Percentiles rank a stretch among this genome's conserved stretches.
These are phyloP conservation scores for Anthostomella pinea DNA, from an alignment of 2,329 filamentous ascomycete genomes.

Conservation along the genomic window DNA sequence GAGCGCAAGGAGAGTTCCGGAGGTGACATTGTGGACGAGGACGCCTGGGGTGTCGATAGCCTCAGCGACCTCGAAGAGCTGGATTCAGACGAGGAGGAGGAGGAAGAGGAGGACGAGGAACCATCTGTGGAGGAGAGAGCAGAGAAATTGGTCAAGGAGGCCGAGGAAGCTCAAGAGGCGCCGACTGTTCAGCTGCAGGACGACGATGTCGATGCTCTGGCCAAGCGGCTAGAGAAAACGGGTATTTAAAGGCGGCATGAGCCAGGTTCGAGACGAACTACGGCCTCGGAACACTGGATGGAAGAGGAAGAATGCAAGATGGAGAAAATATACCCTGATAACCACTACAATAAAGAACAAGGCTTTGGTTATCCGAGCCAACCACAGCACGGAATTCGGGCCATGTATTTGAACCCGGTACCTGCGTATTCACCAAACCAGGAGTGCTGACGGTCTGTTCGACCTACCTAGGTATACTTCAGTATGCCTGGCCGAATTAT, in stretches of 20 bases:
- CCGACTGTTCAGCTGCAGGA: conserved; percentile 69
- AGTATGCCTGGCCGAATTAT: no score
- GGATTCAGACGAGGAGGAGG: conserved; percentile 66
- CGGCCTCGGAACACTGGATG: no score
- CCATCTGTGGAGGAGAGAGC: conserved; percentile 61
- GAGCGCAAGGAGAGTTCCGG: conserved; percentile 72
- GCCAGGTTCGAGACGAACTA: conserved; percentile 11
- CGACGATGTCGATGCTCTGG: conserved; percentile 77
- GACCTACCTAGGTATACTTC: no score
- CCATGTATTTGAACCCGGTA: no score
- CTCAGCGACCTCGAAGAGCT: conserved; percentile 81
- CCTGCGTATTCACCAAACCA: no score
- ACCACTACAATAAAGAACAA: no score
- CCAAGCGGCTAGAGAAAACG: conserved; percentile 73
- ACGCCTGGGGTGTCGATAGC: conserved; percentile 81
- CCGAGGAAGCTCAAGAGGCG: conserved; percentile 69
- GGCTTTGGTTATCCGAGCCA: no score
- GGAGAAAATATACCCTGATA: no score
- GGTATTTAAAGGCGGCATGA: conserved; percentile 41
- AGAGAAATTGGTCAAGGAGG: conserved; percentile 67
- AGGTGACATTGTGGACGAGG: conserved; percentile 67
- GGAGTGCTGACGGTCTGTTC: no score
- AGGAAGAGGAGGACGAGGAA: conserved; percentile 65
- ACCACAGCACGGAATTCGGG: no score
- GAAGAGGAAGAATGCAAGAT: no score